These are phyloP conservation scores for Chlamydomonas eustigma DNA, from an alignment of 139 green algal species.

Conservation along the genomic window DNA sequence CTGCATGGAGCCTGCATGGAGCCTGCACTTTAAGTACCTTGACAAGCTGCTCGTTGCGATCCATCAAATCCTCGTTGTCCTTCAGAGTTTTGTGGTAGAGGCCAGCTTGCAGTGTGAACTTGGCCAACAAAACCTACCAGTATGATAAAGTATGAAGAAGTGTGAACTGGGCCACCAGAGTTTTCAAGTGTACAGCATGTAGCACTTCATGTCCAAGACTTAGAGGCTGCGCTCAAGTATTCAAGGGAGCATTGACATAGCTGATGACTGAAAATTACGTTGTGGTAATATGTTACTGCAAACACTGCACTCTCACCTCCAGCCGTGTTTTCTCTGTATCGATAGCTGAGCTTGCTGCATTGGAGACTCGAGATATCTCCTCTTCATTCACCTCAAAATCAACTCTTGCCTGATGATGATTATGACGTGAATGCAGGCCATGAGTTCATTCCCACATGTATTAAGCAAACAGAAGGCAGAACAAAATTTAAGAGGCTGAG, in stretches of 20 bases:
- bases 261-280: no score
- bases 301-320: no score
- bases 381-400: constrained; percentile 33
- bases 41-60: constrained; percentile 6
- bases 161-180: no score
- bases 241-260: no score
- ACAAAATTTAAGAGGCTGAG: no score
- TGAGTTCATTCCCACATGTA: no score
- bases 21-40: constrained; percentile 14
- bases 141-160: not conserved
- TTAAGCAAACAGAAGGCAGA: no score
- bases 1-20: constrained; percentile 14
- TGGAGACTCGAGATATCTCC: constrained; percentile 24
- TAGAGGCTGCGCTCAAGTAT: no score
- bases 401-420: constrained; percentile 21
- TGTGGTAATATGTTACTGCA: no score
- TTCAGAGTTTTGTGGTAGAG: constrained; percentile 22
- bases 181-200: no score
- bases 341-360: not conserved
- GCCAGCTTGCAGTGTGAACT: constrained; percentile 31
- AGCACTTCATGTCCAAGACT: no score
- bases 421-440: no score
- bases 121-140: constrained; percentile 20
- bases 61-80: constrained; percentile 10
- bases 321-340: not conserved